phyloP scores from a whole-genome alignment of 129 eudicot species.

The Pittosporum tobira region DNA sequence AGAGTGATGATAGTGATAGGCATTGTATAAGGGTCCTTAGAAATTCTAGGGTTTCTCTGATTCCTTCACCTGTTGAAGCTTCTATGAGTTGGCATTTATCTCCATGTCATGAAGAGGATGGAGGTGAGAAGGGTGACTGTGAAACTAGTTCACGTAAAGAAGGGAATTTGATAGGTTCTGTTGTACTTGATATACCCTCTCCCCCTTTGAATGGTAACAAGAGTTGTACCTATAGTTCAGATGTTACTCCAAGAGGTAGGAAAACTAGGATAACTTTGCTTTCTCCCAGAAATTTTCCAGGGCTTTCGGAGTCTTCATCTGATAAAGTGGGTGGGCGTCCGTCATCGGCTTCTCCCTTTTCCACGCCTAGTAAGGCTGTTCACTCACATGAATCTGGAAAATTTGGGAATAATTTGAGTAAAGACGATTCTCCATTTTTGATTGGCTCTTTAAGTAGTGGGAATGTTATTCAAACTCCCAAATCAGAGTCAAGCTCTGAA shows the following conservation, averaged over 20 bases:
- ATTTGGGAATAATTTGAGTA: conserved; percentile 9
- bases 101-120: conserved; percentile 35
- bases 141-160: conserved; percentile 8
- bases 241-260: conserved; percentile 9
- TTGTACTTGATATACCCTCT: conserved; percentile 6
- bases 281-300: conserved; percentile 22
- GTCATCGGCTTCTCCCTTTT: conserved; percentile 12
- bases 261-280: conserved; percentile 27
- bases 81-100: conserved; percentile 72
- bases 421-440: conserved; percentile 41
- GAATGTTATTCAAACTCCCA: conserved; percentile 77
- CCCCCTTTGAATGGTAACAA: conserved; percentile 17
- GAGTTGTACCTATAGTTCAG: conserved; percentile 11
- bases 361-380: conserved; percentile 14
- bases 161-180: conserved; percentile 1
- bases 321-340: conserved; percentile 11
- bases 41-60: conserved; percentile 31
- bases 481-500: conserved; percentile 50
- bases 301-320: conserved; percentile 11
- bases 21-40: conserved; percentile 6
- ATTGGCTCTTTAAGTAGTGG: conserved; percentile 39
- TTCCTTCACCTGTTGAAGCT: conserved; percentile 75
- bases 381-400: conserved; percentile 16
- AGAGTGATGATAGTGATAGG: conserved; percentile 13
- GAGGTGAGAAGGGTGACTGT: conserved; percentile 9